Percentiles rank a stretch among this genome's conserved stretches.
Evolutionary conservation across 768 basidiomycete genomes (phyloP).

Genomic region (Russula vinacea): DNA sequence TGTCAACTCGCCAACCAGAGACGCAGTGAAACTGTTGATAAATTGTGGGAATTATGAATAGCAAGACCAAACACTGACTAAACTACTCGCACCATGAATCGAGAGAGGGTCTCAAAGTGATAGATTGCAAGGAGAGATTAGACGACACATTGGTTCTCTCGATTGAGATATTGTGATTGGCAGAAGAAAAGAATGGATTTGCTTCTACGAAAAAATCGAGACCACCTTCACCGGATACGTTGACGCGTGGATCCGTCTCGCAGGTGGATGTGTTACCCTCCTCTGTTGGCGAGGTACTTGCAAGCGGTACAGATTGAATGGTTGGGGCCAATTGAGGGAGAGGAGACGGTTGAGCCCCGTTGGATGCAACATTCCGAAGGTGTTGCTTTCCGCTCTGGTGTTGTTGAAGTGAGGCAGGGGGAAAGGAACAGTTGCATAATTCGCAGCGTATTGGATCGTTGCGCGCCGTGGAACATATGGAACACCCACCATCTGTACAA

Average conservation of each 20-base stretch:
- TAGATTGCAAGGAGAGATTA: neutral
- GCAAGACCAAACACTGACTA: neutral
- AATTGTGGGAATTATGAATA: neutral
- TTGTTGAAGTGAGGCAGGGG: neutral
- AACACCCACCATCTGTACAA: neutral
- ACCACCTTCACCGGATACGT: conserved; percentile 18
- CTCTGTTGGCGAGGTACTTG: neutral
- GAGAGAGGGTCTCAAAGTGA: neutral
- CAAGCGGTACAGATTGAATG: neutral
- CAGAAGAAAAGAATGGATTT: neutral
- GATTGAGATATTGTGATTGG: neutral
- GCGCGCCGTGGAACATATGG: too few species aligned
- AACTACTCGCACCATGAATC: conserved; percentile 13
- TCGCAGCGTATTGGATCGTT: conserved; percentile 26
- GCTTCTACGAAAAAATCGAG: conserved; percentile 8
- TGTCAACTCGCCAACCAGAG: neutral
- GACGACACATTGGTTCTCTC: neutral
- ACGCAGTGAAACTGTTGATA: conserved; percentile 9
- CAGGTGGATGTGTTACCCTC: neutral
- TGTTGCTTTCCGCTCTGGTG: conserved; percentile 16
- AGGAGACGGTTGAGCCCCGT: neutral
- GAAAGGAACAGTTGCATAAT: conserved; percentile 24
- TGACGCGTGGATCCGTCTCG: neutral
- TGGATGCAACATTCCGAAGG: conserved; percentile 7
- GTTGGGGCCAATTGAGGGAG: neutral